Percentiles rank a stretch among this genome's conserved stretches.
Evolutionary conservation across 140 eudicot genomes (phyloP).

Genomic region (Anethum foeniculum): DNA sequence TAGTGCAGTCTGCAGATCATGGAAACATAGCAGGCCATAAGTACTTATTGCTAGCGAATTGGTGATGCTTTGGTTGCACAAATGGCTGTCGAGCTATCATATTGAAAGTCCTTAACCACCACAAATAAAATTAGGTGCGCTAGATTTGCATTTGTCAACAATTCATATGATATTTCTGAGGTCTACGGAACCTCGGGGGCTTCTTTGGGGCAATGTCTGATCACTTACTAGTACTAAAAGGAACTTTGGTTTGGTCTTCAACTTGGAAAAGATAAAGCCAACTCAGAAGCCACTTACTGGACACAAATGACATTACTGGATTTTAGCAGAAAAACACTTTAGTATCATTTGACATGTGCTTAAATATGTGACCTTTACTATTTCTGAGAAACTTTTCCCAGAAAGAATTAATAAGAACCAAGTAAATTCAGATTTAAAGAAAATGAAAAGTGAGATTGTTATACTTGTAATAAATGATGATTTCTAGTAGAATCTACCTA

Average conservation of each 20-base stretch:
- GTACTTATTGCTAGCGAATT: neutral
- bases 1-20: neutral
- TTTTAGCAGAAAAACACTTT: neutral
- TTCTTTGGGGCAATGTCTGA: neutral
- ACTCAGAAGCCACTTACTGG: neutral
- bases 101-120: neutral
- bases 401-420: neutral
- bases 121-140: neutral
- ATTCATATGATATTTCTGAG: neutral
- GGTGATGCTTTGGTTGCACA: neutral
- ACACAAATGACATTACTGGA: neutral
- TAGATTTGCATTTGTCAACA: neutral
- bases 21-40: neutral
- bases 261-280: neutral
- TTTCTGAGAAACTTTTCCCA: neutral
- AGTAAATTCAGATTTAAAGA: neutral
- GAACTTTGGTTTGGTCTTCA: neutral
- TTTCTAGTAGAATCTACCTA: no score
- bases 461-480: neutral
- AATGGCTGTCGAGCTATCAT: neutral
- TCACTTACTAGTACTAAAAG: neutral
- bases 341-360: neutral
- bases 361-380: neutral
- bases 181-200: neutral
- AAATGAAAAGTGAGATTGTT: neutral